phyloP scores from a whole-genome alignment of 345 rosid genomes.

The Citrus maxima region DNA sequence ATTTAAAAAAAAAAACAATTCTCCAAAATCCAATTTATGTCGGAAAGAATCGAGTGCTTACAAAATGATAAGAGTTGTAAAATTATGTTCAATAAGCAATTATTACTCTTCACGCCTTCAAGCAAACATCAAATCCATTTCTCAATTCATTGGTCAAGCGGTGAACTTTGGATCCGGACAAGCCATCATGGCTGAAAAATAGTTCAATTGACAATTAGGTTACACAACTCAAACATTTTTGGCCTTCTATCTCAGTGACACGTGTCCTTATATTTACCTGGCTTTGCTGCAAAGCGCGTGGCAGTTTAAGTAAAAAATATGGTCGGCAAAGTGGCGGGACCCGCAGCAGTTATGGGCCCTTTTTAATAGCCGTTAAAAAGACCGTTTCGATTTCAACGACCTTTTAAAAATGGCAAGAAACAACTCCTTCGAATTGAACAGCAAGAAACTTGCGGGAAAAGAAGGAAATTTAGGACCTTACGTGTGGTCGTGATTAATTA shows the following conservation, averaged over 20 bases:
- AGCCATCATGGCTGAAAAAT: neutral
- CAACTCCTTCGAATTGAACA: neutral
- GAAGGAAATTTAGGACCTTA: too few relatives aligned
- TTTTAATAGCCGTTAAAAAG: conserved; percentile 14
- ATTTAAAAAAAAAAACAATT: too few relatives aligned
- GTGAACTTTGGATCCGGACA: neutral
- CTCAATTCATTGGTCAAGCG: neutral
- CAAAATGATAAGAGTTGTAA: neutral
- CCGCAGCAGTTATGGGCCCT: neutral
- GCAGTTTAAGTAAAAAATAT: neutral
- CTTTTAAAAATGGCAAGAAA: neutral
- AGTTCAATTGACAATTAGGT: too few relatives aligned
- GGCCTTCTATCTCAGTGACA: neutral
- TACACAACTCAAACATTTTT: neutral
- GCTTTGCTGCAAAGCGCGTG: neutral
- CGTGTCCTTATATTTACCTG: neutral
- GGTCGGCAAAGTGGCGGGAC: neutral
- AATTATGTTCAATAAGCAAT: neutral
- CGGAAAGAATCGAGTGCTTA: neutral
- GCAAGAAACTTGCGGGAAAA: conserved; percentile 1
- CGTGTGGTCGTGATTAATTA: neutral
- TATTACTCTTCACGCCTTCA: neutral
- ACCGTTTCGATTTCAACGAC: conserved; percentile 7
- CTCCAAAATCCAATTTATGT: too few relatives aligned
- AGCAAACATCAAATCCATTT: too few relatives aligned